These are phyloP conservation scores for Litsea cubeba DNA, from an alignment of 164 flowering plant genomes.

Conservation along the genomic window DNA sequence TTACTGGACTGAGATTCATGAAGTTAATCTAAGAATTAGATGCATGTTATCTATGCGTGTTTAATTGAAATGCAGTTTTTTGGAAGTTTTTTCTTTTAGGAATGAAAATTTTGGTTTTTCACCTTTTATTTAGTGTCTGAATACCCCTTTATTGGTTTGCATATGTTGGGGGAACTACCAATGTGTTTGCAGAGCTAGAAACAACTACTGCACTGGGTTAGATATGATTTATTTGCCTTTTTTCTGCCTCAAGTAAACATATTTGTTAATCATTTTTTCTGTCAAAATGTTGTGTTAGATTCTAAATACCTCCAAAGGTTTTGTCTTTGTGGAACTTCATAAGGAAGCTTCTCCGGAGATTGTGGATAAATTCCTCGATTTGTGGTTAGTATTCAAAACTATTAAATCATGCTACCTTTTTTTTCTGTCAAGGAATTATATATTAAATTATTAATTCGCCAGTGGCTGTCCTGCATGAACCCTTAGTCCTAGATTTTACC, in stretches of 20 bases:
- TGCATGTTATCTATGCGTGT: background rate
- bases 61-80: background rate
- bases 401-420: background rate
- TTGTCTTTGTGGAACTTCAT: slow-evolving; percentile 66
- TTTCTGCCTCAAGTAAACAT: background rate
- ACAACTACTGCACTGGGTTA: background rate
- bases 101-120: background rate
- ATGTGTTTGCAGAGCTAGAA: background rate
- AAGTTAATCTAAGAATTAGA: too few relatives aligned
- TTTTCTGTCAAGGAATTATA: background rate
- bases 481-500: too few relatives aligned
- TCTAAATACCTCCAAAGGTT: slow-evolving; percentile 71
- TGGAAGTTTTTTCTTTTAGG: too few relatives aligned
- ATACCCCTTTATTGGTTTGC: background rate
- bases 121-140: background rate
- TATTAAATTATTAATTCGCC: background rate
- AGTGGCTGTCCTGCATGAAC: background rate
- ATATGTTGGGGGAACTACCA: background rate
- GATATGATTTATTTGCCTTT: background rate
- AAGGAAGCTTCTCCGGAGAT: slow-evolving; percentile 82
- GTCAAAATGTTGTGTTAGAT: slow-evolving; percentile 28
- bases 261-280: background rate
- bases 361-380: slow-evolving; percentile 72
- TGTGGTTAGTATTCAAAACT: slow-evolving; percentile 44
- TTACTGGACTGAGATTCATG: background rate